A percentile compares a stretch with the other conserved stretches of the same genome.
These are phyloP conservation scores for Haematococcus sp. DNA, from an alignment of 139 green algal species.

Conservation along the genomic window DNA sequence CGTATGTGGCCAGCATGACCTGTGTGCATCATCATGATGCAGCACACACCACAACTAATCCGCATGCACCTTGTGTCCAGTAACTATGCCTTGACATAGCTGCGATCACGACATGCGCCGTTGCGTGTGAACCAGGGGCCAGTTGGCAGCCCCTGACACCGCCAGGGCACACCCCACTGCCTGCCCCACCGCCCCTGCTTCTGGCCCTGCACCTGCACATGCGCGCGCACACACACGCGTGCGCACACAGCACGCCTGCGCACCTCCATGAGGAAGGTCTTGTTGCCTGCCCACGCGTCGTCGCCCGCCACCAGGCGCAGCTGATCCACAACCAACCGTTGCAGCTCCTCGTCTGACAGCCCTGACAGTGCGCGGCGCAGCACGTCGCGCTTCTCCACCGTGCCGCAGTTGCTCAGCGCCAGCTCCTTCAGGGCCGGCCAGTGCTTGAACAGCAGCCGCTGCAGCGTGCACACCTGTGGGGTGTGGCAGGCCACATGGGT, in stretches of 20 bases:
- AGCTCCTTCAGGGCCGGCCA: constrained; percentile 68
- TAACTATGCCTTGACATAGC: too few species aligned
- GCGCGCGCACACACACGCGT: too few species aligned
- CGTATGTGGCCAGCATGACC: constrained; percentile 76
- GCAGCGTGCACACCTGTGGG: constrained; percentile 72
- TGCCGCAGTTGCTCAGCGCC: constrained; percentile 78
- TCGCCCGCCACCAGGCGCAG: constrained; percentile 75
- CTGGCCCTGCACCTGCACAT: not conserved
- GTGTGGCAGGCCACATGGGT: not conserved
- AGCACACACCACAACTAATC: not conserved
- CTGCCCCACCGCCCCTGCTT: not conserved
- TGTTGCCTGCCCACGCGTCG: constrained; percentile 65
- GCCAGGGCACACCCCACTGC: not conserved
- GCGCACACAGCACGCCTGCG: not conserved
- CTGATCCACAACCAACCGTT: constrained; percentile 62
- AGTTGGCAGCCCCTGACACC: not conserved
- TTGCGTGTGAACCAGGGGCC: too few species aligned
- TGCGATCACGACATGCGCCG: too few species aligned
- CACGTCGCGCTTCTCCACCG: constrained; percentile 65
- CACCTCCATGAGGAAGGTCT: constrained; percentile 78
- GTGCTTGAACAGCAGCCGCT: constrained; percentile 88
- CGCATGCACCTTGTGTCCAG: too few species aligned
- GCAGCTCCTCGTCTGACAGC: constrained; percentile 70
- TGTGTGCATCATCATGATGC: constrained; percentile 27
- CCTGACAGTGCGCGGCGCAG: constrained; percentile 56